Percentiles rank a stretch among this genome's conserved stretches.
These are phyloP conservation scores for Xylaria palmicola DNA, from an alignment of 495 filamentous ascomycete genomes.

Conservation along the genomic window DNA sequence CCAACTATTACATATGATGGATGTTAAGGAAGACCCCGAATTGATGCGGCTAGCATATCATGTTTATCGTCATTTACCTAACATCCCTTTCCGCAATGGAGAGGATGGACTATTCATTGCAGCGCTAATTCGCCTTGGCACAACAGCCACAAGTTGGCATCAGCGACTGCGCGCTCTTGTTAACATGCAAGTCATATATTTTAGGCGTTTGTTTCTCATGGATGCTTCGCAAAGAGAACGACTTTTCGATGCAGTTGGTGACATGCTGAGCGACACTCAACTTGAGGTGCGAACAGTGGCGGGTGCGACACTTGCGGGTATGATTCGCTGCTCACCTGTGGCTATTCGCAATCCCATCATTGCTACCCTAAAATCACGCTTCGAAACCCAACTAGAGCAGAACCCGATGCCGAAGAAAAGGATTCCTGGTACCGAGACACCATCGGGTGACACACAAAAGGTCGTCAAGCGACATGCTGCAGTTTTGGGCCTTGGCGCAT, in stretches of 20 bases:
- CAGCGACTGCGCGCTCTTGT: constrained; percentile 95
- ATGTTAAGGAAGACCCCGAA: constrained; percentile 97
- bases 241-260: constrained; percentile 85
- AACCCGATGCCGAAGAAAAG: constrained; percentile 85
- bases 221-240: constrained; percentile 69
- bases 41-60: constrained; percentile 93
- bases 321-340: constrained; percentile 96
- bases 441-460: constrained; percentile 72
- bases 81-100: constrained; percentile 87
- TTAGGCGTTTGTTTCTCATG: constrained; percentile 94
- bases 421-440: constrained; percentile 69
- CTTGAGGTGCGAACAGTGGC: constrained; percentile 95
- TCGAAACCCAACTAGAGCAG: constrained; percentile 69
- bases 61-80: constrained; percentile 94
- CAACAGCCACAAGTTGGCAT: constrained; percentile 87
- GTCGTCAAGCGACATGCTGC: constrained; percentile 84
- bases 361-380: constrained; percentile 69
- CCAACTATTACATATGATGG: constrained; percentile 98
- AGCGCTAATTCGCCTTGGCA: constrained; percentile 85
- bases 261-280: constrained; percentile 90
- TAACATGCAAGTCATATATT: constrained; percentile 99
- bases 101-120: constrained; percentile 81
- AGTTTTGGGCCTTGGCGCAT: constrained; percentile 84
- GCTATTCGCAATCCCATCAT: constrained; percentile 75
- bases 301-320: constrained; percentile 86